These are phyloP conservation scores for Wallacemonas collosoma DNA, from an alignment of 208 protist genomes.

Conservation along the genomic window DNA sequence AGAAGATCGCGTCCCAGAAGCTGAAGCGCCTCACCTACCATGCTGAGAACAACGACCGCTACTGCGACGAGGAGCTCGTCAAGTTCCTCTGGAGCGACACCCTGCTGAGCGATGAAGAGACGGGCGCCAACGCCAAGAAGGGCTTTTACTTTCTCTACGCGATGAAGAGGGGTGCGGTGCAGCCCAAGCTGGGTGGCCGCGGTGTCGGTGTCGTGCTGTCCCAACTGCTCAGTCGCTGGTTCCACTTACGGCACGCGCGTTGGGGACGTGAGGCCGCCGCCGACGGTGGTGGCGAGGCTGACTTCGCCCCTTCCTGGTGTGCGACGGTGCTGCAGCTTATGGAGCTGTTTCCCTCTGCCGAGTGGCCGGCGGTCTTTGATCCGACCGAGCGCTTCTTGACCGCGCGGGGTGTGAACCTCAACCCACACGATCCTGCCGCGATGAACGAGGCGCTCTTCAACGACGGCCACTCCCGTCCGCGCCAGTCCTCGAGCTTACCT, in stretches of 20 bases:
- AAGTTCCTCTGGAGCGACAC: constrained; percentile 67
- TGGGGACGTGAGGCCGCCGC: constrained; percentile 60
- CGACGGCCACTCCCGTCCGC: constrained; percentile 16
- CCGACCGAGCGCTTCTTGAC: constrained; percentile 32
- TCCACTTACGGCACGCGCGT: constrained; percentile 73
- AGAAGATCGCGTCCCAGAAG: constrained; percentile 49
- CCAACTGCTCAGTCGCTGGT: constrained; percentile 65
- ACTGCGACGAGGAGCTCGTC: constrained; percentile 50
- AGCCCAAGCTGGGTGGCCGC: constrained; percentile 26
- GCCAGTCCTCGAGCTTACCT: constrained; percentile 22
- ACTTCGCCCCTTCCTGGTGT: constrained; percentile 51
- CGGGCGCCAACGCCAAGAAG: constrained; percentile 63
- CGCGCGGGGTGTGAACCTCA: constrained; percentile 39
- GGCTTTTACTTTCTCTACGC: constrained; percentile 90
- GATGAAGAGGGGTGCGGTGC: constrained; percentile 37
- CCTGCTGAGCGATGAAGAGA: constrained; percentile 79
- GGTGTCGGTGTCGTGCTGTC: constrained; percentile 40
- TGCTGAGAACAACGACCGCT: constrained; percentile 23
- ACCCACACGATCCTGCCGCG: constrained; percentile 4
- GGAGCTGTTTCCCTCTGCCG: constrained; percentile 36
- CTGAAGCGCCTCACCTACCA: constrained; percentile 56
- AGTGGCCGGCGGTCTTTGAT: constrained; percentile 48
- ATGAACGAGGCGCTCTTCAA: constrained; percentile 18
- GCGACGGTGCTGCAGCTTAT: constrained; percentile 61
- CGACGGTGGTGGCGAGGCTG: constrained; percentile 35